Conservation (phyloP, 192 early-diverging fungal species). For the Linnemannia zychae region DNA sequence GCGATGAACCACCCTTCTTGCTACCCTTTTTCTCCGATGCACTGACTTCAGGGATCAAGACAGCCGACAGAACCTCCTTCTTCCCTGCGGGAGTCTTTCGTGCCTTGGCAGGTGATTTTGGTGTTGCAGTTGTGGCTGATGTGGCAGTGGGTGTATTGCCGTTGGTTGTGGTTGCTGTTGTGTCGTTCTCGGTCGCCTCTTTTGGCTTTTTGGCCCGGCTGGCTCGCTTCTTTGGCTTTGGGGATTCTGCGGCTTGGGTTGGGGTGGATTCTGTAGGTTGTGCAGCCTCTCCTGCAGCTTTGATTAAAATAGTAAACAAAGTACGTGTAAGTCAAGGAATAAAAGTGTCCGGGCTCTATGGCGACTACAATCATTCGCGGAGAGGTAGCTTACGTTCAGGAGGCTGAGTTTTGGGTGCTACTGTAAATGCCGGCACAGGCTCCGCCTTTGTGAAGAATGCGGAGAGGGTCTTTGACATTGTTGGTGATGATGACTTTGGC, state of each 20-base stretch:
- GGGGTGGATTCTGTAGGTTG: not conserved
- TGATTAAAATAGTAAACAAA: not conserved
- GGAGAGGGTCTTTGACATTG: constrained; percentile 17
- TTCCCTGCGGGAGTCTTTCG: not conserved
- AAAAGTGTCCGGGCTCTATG: not conserved
- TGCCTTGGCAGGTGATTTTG: not conserved
- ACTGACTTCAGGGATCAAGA: not conserved
- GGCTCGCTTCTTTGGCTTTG: constrained; percentile 18
- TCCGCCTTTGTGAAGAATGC: constrained; percentile 32
- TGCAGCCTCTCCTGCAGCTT: not conserved
- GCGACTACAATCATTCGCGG: not conserved
- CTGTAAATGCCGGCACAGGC: not conserved
- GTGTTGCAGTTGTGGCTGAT: not conserved
- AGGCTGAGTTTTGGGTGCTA: not conserved
- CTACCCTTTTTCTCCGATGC: not conserved
- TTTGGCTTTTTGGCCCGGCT: constrained; percentile 17
- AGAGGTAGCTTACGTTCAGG: not conserved
- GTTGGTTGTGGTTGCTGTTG: not conserved
- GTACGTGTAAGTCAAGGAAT: not conserved
- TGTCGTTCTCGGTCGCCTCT: constrained; percentile 1
- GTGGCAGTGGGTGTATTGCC: not conserved
- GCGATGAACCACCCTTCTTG: not conserved
- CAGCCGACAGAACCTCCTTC: not conserved
- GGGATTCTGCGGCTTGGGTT: not conserved
- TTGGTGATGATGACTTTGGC: constrained; percentile 31